Percentiles rank a stretch among this genome's conserved stretches.
These are phyloP conservation scores for Metschnikowia corniflorae DNA, from an alignment of 805 yeast genomes.

Conservation along the genomic window DNA sequence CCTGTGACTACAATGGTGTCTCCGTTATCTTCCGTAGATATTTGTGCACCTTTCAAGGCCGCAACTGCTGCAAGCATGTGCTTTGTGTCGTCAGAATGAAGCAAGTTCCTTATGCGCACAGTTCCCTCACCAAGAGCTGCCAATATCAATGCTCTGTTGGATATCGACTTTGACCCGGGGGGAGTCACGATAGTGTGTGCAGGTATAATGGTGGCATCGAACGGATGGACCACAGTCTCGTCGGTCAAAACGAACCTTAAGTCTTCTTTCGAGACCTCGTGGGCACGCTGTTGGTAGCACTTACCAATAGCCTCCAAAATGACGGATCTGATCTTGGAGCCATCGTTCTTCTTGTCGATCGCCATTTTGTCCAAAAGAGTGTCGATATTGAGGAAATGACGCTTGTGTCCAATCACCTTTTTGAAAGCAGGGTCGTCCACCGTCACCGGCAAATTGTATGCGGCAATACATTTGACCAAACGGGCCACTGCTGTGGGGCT, in stretches of 20 bases:
- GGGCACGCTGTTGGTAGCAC: slow-evolving; percentile 86
- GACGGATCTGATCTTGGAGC: slow-evolving; percentile 83
- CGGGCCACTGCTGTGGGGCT: slow-evolving; percentile 94
- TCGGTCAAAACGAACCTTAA: slow-evolving; percentile 79
- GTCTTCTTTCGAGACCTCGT: slow-evolving; percentile 76
- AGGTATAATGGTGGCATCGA: slow-evolving; percentile 33
- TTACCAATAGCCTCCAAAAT: slow-evolving; percentile 80
- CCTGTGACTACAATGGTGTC: slow-evolving; percentile 82
- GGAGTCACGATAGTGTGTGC: slow-evolving; percentile 58
- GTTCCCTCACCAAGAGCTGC: slow-evolving; percentile 90
- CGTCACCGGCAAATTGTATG: slow-evolving; percentile 83
- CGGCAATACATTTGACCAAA: slow-evolving; percentile 72
- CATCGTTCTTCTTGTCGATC: slow-evolving; percentile 95
- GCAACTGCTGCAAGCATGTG: slow-evolving; percentile 89
- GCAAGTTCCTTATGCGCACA: slow-evolving; percentile 75
- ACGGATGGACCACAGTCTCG: slow-evolving; percentile 67
- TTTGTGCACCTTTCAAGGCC: slow-evolving; percentile 74
- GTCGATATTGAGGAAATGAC: slow-evolving; percentile 66
- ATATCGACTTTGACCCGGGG: slow-evolving; percentile 96
- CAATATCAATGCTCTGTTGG: slow-evolving; percentile 87
- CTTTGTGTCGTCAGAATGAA: slow-evolving; percentile 95
- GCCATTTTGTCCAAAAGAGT: slow-evolving; percentile 79
- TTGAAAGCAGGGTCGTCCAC: slow-evolving; percentile 65
- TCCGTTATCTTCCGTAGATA: slow-evolving; percentile 83
- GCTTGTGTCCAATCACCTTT: slow-evolving; percentile 63